Evolutionary conservation across 176 grass and related monocot genomes (phyloP), one percentile per base, ranked within the genome.

Genomic region (Cenchrus americanus): DNA sequence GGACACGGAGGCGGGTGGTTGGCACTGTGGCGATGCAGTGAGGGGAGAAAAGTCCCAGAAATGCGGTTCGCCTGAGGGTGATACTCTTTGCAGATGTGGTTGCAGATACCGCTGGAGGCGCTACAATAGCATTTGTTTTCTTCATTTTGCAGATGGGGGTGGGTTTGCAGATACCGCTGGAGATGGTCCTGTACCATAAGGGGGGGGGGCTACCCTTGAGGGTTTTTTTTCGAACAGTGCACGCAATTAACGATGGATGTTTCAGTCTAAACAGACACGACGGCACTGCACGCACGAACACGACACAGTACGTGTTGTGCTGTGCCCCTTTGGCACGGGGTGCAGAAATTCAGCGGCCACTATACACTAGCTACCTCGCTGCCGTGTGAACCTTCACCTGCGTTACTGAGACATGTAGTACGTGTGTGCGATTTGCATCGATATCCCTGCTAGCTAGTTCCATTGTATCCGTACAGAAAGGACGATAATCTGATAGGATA

Each of bases 181-280:
- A n/a, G n/a, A n/a, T n/a, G n/a, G n/a, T n/a, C n/a, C n/a, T n/a
- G n/a, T n/a, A n/a, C n/a, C n/a, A n/a, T n/a, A n/a, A n/a, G n/a
- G n/a, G n/a, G n/a, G n/a, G n/a, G n/a, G n/a, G n/a, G n/a, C n/a
- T n/a, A n/a, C n/a, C n/a, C 37, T 71, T 14, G 7, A 27, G 19
- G 53, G 30, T 72, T 9, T 24, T 73, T 26, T 37, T 74, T 32
- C 22, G 46, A 27, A 62, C 32, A 53, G n/a, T 69, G 58, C 26
- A 51, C 11, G 32, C 43, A 44, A 19, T 61, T 55, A 62, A 83
- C 9, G 22, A 24, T 3, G 14, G 76, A 89, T 60, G 62, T 75
- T 85, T 81, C 70, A 69, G 82, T 76, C 77, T 62, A 53, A 80
- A 80, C 87, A 46, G 74, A 81, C 62, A 3, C 8, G 9, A 30